Evolutionary conservation across 1,284 basidiomycete genomes (phyloP), one percentile per base, ranked within the genome.

Genomic region (Apiotrichum brassicae): DNA sequence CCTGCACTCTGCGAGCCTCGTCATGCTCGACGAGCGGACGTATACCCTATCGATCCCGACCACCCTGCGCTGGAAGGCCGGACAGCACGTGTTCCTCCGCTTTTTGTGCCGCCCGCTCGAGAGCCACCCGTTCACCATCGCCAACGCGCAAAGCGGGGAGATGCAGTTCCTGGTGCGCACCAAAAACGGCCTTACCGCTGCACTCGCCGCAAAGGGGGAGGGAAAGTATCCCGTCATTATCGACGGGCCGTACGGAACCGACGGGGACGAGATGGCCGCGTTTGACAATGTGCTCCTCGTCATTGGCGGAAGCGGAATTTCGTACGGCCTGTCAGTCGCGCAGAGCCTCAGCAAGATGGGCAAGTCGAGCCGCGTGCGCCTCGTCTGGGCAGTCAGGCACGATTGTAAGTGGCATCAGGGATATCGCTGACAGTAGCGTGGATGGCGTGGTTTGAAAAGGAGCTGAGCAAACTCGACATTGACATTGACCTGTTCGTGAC

Each of bases 31-130:
- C n/a, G 68, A 68, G 43, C 53, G 63, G 41, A 63, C 71, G 36
- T 50, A 75, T 46, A 64, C 65, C 43, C 48, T 77, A 34, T 56
- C 56, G 43, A 61, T 76, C 43, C 67, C 67, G 5, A 56, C 61
- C 14, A 37, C 24, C 18, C 46, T 73, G 28, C 56, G 46, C 19
- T 77, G 76, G 76, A 50, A 53, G 4, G 71, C 75, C 0, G 76
- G 76, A 3, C 76, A 76, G 57, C 75, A 77, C 58, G 70, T 71
- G 58, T 77, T 76, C 53, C 56, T 77, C 26, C 73, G 76, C 23
- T 69, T 77, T 58, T 9, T 26, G 3, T 32, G n/a, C 6, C 33
- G 43, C n/a, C 18, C 24, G 7, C 34, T 36, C 24, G 68, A 69
- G 35, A 67, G 73, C 22, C 76, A 77, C 54, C 76, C 76, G 14